A percentile compares a stretch with the other conserved stretches of the same genome.
Conservation (phyloP, 164 flowering plant species). For the Brasenia schreberi region DNA sequence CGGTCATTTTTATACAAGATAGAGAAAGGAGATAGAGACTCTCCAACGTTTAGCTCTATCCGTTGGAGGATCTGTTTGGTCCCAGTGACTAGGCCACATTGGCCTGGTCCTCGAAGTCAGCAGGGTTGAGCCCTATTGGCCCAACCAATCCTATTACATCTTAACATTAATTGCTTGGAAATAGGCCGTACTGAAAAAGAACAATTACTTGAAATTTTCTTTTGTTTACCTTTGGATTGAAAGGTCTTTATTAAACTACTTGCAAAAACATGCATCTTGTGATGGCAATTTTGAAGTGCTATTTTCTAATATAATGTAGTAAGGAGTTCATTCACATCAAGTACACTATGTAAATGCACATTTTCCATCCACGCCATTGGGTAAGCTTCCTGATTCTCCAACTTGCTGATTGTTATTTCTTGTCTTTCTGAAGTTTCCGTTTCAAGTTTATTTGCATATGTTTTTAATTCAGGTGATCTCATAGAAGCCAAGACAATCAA, state of each 20-base stretch:
- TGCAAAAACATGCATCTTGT: neutral
- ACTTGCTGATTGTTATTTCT: neutral
- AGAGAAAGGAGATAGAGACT: too few relatives aligned
- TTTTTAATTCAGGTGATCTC: slow-evolving; percentile 48
- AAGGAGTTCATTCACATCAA: slow-evolving; percentile 59
- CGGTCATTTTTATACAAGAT: too few relatives aligned
- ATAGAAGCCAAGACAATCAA: slow-evolving; percentile 84
- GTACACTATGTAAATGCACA: slow-evolving; percentile 93
- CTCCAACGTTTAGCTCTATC: too few relatives aligned
- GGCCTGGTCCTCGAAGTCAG: too few relatives aligned
- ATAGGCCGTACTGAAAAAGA: neutral
- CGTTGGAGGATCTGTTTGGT: too few relatives aligned
- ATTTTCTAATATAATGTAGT: slow-evolving; percentile 21
- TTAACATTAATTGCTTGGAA: too few relatives aligned
- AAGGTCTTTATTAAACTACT: neutral
- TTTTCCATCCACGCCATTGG: slow-evolving; percentile 93
- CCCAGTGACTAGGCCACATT: too few relatives aligned
- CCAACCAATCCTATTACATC: too few relatives aligned
- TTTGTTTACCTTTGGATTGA: neutral
- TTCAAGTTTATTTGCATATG: neutral
- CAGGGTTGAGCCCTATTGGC: too few relatives aligned
- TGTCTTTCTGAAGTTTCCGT: neutral
- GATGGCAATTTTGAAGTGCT: neutral
- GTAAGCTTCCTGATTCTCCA: slow-evolving; percentile 18
- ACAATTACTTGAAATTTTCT: neutral